These are phyloP conservation scores for Aspergillus coremiiformis DNA, from an alignment of 495 filamentous ascomycete genomes.

Conservation along the genomic window DNA sequence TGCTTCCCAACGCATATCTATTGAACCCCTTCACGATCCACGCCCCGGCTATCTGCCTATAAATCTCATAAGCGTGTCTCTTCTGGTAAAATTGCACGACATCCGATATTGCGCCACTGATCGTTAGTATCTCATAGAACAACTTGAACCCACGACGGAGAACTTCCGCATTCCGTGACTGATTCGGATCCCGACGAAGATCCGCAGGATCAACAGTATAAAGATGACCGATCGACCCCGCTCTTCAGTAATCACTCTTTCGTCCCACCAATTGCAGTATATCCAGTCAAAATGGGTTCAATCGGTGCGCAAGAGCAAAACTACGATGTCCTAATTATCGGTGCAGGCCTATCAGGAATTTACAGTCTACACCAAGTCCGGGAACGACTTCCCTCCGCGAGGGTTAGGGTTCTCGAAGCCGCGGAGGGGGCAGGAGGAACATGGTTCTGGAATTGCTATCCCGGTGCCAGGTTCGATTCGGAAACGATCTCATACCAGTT, in stretches of 20 bases:
- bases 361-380: constrained; percentile 36
- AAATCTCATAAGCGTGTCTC: too few species aligned
- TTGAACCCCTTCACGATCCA: too few species aligned
- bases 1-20: too few species aligned
- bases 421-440: constrained; percentile 39
- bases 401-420: constrained; percentile 38
- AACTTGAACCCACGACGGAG: too few species aligned
- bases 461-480: constrained; percentile 16
- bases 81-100: too few species aligned
- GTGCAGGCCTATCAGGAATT: constrained; percentile 43
- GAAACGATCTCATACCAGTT: constrained; percentile 20
- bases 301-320: constrained; percentile 8
- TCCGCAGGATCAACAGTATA: not conserved
- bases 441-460: constrained; percentile 35
- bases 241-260: not conserved
- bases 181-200: not conserved
- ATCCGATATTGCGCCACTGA: too few species aligned
- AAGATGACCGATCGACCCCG: not conserved
- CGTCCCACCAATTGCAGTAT: not conserved
- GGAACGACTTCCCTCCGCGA: constrained; percentile 22
- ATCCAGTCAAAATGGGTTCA: constrained; percentile 6
- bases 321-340: constrained; percentile 44
- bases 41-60: too few species aligned
- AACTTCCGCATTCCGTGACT: not conserved
- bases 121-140: too few species aligned